Base-by-base conservation (phyloP, 2,329 filamentous ascomycete species). In the Pseudodiploospora longispora region DNA sequence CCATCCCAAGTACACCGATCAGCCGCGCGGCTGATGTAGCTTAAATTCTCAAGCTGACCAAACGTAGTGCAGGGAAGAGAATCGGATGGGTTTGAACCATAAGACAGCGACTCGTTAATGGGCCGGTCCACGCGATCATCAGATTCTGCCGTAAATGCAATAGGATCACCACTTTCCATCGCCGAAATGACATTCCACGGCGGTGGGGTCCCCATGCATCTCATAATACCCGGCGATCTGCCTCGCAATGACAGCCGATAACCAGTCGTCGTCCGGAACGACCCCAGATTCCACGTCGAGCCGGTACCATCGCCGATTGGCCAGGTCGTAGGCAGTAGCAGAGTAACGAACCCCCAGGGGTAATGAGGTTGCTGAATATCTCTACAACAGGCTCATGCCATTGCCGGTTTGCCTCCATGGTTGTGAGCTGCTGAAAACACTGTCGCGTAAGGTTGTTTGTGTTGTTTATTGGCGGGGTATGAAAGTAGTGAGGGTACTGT, bases 221-320 rank as follows among this genome's bases (percentile, higher is more conserved):
- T 38, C 35, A 33, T 50, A 40, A 35, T 48, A 47, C 30, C 31
- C 41, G n/a, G 32, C 7, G 28, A 49, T 41, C n/a, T 47, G 44
- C 28, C 41, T 49, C n/a, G 38, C 33, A 6, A 43, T 32, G 6
- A 39, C 8, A 3, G 27, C 9, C 5, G 40, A 12, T 10, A 47
- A 30, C 47, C 47, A 49, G 4, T 44, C 41, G 10, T 41, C 44
- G 31, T 44, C 44, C 12, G 32, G 32, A 10, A 19, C 36, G 7
- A 41, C 41, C n/a, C 42, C 35, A 28, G 38, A 28, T 12, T 51
- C 50, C 27, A 50, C 42, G 7, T 50, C 36, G 12, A 51, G 38
- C n/a, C 42, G 38, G 41, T 51, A 51, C 50, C 50, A 51, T 30
- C 47, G 47, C n/a, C 50, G 43, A 42, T 51, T 51, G 29, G 50